These are phyloP conservation scores for Nothopassalora personata DNA, from an alignment of 2,329 filamentous ascomycete species.

Conservation along the genomic window DNA sequence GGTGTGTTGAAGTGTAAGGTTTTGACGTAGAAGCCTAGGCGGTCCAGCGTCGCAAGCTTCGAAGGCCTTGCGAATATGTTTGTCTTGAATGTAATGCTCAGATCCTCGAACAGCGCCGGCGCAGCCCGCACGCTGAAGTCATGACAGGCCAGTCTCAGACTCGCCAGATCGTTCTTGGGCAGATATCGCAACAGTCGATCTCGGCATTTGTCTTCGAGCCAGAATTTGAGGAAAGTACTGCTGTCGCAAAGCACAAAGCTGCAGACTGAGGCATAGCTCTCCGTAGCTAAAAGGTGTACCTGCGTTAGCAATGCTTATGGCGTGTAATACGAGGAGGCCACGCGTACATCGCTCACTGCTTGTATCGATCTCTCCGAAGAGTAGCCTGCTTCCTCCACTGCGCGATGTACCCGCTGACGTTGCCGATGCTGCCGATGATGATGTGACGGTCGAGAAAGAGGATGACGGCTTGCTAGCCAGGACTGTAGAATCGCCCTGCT, in stretches of 20 bases:
- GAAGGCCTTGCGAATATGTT: constrained; percentile 70
- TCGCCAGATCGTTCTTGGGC: constrained; percentile 39
- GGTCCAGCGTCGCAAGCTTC: constrained; percentile 66
- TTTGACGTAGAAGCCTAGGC: constrained; percentile 74
- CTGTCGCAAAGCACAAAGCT: constrained; percentile 46
- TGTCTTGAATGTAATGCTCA: constrained; percentile 65
- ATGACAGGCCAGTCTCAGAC: constrained; percentile 61
- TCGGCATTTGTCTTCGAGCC: constrained; percentile 45
- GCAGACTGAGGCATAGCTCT: constrained; percentile 44
- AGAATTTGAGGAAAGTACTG: constrained; percentile 46
- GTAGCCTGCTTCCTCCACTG: constrained; percentile 35
- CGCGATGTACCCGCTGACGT: constrained; percentile 32
- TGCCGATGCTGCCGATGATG: constrained; percentile 29
- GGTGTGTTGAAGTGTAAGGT: constrained; percentile 72
- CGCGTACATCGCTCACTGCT: constrained; percentile 37
- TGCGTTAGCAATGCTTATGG: constrained; percentile 15
- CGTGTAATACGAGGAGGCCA: neutral
- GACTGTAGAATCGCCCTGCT: constrained; percentile 24
- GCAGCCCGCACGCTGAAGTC: constrained; percentile 67
- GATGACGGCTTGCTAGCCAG: constrained; percentile 32
- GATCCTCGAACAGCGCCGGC: constrained; percentile 62
- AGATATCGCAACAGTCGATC: constrained; percentile 41
- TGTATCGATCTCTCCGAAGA: constrained; percentile 48
- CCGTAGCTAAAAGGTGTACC: constrained; percentile 34
- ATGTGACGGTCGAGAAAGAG: constrained; percentile 28